Percentiles rank a stretch among this genome's conserved stretches.
These are phyloP conservation scores for Phytophthora colocasiae DNA, from an alignment of 352 stramenopile genomes.

Conservation along the genomic window DNA sequence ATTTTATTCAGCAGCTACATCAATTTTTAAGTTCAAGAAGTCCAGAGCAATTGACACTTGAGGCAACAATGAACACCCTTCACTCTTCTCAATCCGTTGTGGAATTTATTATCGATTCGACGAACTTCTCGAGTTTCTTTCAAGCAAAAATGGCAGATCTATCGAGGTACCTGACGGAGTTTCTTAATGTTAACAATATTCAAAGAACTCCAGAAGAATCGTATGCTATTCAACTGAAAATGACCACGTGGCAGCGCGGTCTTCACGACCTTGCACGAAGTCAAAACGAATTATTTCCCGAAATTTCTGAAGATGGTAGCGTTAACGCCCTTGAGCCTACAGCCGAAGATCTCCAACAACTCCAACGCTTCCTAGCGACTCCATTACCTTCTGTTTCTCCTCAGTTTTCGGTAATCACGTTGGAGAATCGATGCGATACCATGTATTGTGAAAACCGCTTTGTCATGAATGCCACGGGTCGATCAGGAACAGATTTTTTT, in stretches of 20 bases:
- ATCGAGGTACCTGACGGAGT: not conserved
- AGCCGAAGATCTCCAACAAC: slow-evolving; percentile 11
- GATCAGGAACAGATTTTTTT: slow-evolving; percentile 5
- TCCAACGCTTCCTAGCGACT: slow-evolving; percentile 29
- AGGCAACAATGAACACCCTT: slow-evolving; percentile 7
- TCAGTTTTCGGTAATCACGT: slow-evolving; percentile 15
- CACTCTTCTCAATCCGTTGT: slow-evolving; percentile 6
- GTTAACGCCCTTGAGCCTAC: not conserved
- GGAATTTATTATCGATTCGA: slow-evolving; percentile 25
- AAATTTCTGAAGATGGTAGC: not conserved
- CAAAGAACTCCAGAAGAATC: not conserved
- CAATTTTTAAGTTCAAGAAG: slow-evolving; percentile 1
- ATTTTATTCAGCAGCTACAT: slow-evolving; percentile 10
- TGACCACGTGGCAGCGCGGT: slow-evolving; percentile 8
- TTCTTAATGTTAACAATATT: not conserved
- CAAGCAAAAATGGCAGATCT: slow-evolving; percentile 19
- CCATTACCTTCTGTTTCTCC: slow-evolving; percentile 6
- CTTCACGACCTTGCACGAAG: slow-evolving; percentile 9
- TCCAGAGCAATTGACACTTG: not conserved
- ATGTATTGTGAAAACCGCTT: slow-evolving; percentile 15
- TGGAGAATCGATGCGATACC: slow-evolving; percentile 14
- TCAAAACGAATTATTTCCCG: slow-evolving; percentile 13
- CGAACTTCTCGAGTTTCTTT: slow-evolving; percentile 20
- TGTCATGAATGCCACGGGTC: slow-evolving; percentile 29
- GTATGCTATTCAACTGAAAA: slow-evolving; percentile 10